Percentiles rank a stretch among this genome's conserved stretches.
phyloP scores from a whole-genome alignment of 257 asterid genomes.

The Jaltomata sinuosa region DNA sequence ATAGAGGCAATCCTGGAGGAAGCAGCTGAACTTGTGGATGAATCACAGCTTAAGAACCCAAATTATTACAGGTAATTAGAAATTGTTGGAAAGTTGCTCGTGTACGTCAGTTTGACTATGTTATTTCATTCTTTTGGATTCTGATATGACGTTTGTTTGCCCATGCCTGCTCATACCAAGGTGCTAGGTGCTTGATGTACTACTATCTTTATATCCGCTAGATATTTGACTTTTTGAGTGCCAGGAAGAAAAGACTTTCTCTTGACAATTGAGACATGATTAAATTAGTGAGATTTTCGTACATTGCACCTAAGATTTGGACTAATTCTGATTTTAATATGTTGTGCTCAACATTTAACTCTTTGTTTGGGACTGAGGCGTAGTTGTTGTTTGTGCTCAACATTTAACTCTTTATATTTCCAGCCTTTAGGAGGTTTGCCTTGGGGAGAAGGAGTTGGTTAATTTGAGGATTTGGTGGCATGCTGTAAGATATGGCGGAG shows the following conservation, averaged over 20 bases:
- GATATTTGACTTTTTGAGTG: neutral
- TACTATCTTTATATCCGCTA: neutral
- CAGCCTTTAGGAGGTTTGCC: neutral
- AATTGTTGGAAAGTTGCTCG: neutral
- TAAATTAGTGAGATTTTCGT: neutral
- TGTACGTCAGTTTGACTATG: neutral
- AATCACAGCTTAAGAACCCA: slow-evolving; percentile 68
- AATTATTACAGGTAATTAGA: slow-evolving; percentile 77
- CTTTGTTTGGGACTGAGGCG: neutral
- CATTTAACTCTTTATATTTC: neutral
- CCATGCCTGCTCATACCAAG: neutral
- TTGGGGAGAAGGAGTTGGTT: neutral
- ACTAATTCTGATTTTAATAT: neutral
- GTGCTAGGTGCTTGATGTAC: neutral
- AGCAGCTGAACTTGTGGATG: slow-evolving; percentile 98
- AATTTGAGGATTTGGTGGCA: neutral
- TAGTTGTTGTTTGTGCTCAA: neutral
- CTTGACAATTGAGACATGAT: neutral
- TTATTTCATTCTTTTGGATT: neutral
- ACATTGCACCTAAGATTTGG: neutral
- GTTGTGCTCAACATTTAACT: neutral
- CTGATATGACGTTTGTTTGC: neutral
- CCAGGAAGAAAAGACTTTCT: neutral
- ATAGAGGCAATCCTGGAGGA: slow-evolving; percentile 88
- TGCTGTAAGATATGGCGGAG: neutral